These are phyloP conservation scores for Knoxdaviesia proteae DNA, from an alignment of 2,329 filamentous ascomycete genomes.

Conservation along the genomic window DNA sequence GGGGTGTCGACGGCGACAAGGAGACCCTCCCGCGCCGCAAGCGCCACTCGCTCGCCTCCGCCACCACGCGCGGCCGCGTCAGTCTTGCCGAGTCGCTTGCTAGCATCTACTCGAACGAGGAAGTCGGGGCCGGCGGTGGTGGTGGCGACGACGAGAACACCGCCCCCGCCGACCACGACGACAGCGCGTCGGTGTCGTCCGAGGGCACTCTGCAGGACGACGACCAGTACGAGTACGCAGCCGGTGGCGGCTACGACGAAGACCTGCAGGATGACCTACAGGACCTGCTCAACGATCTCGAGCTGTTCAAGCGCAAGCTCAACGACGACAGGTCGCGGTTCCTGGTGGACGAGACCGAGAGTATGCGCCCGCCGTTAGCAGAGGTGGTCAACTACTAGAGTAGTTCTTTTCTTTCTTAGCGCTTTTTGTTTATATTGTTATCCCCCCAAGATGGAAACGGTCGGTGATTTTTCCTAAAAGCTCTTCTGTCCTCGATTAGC, in stretches of 20 bases:
- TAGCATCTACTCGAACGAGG: constrained; percentile 8
- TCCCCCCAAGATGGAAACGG: too few relatives aligned
- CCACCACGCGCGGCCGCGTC: too few relatives aligned
- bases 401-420: too few relatives aligned
- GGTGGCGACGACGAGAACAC: constrained; percentile 21
- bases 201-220: constrained; percentile 19
- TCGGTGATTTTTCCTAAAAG: too few relatives aligned
- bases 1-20: constrained; percentile 9
- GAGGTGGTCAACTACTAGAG: not conserved
- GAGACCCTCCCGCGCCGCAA: constrained; percentile 5
- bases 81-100: too few relatives aligned
- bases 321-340: constrained; percentile 57
- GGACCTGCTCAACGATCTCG: constrained; percentile 59
- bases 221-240: constrained; percentile 20
- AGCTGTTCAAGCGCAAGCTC: constrained; percentile 67
- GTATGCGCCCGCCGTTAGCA: constrained; percentile 30
- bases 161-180: constrained; percentile 40
- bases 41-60: too few relatives aligned
- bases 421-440: too few relatives aligned
- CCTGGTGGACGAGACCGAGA: constrained; percentile 30
- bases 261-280: constrained; percentile 74
- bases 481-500: too few relatives aligned
- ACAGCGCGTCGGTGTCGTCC: constrained; percentile 15
- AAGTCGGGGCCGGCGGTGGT: constrained; percentile 13
- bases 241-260: constrained; percentile 24